Evolutionary conservation across 2,329 filamentous ascomycete species (phyloP).

Genomic region (Claviceps spartinae): DNA sequence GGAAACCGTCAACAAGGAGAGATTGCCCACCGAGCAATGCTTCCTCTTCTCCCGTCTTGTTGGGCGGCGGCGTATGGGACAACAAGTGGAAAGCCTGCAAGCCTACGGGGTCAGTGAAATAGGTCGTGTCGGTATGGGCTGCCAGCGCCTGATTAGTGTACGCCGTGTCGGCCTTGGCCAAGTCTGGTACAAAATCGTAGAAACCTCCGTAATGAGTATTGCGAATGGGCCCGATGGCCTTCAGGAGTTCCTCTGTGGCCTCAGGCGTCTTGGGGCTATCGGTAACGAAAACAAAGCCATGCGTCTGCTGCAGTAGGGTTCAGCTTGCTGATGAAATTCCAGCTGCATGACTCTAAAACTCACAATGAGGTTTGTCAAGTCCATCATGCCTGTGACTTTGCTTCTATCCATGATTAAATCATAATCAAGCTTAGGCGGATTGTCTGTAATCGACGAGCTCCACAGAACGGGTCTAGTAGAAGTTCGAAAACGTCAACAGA

Average conservation of each 20-base stretch:
- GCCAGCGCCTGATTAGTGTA: slow-evolving; percentile 77
- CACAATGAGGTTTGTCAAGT: slow-evolving; percentile 54
- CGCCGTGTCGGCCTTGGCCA: slow-evolving; percentile 77
- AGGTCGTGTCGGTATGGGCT: slow-evolving; percentile 88
- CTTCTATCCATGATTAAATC: slow-evolving; percentile 41
- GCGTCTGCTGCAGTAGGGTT: slow-evolving; percentile 35
- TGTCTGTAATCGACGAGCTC: slow-evolving; percentile 19
- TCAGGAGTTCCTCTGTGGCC: slow-evolving; percentile 60
- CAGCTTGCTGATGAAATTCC: not conserved
- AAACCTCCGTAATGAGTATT: slow-evolving; percentile 77
- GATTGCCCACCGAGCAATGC: slow-evolving; percentile 53
- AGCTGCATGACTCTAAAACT: slow-evolving; percentile 9
- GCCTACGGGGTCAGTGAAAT: slow-evolving; percentile 85
- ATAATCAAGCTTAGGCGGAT: slow-evolving; percentile 47
- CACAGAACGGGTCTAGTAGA: slow-evolving; percentile 10
- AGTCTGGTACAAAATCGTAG: slow-evolving; percentile 76
- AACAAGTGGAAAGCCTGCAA: slow-evolving; percentile 88
- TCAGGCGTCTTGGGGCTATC: slow-evolving; percentile 52
- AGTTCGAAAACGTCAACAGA: not conserved
- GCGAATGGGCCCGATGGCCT: slow-evolving; percentile 75
- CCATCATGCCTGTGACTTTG: slow-evolving; percentile 38
- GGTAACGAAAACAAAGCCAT: slow-evolving; percentile 68
- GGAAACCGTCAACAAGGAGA: slow-evolving; percentile 76
- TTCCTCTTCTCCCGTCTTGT: slow-evolving; percentile 18
- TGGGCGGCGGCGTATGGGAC: slow-evolving; percentile 43